These are phyloP conservation scores for Globisporangium viniferum DNA, from an alignment of 352 stramenopile species.

Conservation along the genomic window DNA sequence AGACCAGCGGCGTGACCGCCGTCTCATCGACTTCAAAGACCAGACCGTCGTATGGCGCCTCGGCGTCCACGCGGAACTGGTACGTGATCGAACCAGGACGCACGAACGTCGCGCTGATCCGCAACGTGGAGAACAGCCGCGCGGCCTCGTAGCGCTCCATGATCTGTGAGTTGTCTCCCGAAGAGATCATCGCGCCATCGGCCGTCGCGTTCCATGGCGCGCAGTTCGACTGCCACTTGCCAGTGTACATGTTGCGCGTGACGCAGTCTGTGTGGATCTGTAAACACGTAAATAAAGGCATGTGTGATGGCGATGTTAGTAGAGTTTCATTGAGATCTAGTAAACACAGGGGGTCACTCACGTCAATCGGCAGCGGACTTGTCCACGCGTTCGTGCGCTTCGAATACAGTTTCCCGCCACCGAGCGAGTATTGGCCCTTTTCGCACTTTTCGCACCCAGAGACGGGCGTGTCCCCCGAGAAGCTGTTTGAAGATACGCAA, in stretches of 20 bases:
- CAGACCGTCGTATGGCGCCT: conserved; percentile 71
- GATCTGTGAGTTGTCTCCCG: conserved; percentile 69
- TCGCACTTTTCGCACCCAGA: conserved; percentile 74
- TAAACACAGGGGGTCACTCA: conserved; percentile 15
- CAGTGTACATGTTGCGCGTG: conserved; percentile 73
- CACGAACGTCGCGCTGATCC: conserved; percentile 75
- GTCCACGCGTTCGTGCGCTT: conserved; percentile 67
- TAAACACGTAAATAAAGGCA: not conserved
- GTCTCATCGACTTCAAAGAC: conserved; percentile 74
- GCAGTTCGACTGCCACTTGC: conserved; percentile 75
- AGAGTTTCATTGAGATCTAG: not conserved
- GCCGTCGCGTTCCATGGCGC: conserved; percentile 56
- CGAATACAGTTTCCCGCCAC: conserved; percentile 70
- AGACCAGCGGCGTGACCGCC: conserved; percentile 46
- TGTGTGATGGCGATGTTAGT: not conserved
- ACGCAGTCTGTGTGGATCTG: conserved; percentile 69
- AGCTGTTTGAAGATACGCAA: conserved; percentile 28
- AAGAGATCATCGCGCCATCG: conserved; percentile 60
- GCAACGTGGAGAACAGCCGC: conserved; percentile 71
- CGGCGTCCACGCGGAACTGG: conserved; percentile 71
- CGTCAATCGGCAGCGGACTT: conserved; percentile 48
- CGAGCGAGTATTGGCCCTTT: conserved; percentile 73
- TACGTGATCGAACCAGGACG: conserved; percentile 71
- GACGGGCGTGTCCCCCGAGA: conserved; percentile 47
- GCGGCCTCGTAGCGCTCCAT: conserved; percentile 57